These are phyloP conservation scores for Exidia glandulosa DNA, from an alignment of 768 basidiomycete species.

Conservation along the genomic window DNA sequence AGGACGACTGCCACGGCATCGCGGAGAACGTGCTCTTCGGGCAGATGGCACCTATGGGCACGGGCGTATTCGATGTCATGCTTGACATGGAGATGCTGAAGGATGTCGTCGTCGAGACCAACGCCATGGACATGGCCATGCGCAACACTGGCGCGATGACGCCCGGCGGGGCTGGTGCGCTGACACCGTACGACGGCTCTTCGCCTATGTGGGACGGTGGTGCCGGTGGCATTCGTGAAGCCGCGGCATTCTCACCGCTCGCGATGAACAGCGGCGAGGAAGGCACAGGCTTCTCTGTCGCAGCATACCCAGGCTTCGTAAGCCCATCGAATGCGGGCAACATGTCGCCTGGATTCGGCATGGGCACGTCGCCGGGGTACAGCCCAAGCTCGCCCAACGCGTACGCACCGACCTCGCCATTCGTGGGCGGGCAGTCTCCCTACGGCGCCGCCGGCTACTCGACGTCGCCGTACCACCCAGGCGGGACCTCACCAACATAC, in stretches of 20 bases:
- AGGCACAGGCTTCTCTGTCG: constrained; percentile 53
- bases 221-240: constrained; percentile 65
- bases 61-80: constrained; percentile 90
- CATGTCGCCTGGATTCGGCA: constrained; percentile 63
- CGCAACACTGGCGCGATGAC: constrained; percentile 84
- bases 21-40: constrained; percentile 99
- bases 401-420: constrained; percentile 85
- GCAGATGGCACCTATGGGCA: constrained; percentile 99
- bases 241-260: constrained; percentile 90
- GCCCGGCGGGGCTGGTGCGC: constrained; percentile 60
- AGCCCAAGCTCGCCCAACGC: constrained; percentile 86
- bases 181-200: constrained; percentile 94
- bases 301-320: constrained; percentile 59
- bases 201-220: constrained; percentile 73
- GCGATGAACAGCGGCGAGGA: constrained; percentile 72
- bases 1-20: constrained; percentile 95
- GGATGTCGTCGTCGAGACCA: constrained; percentile 94
- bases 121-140: constrained; percentile 68
- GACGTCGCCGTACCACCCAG: constrained; percentile 61
- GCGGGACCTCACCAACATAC: constrained; percentile 71
- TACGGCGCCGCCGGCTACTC: constrained; percentile 35
- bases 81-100: constrained; percentile 97
- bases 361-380: constrained; percentile 76
- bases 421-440: constrained; percentile 67
- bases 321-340: constrained; percentile 75